Base-by-base conservation (phyloP, 768 basidiomycete species). In the Lactarius sp. region DNA sequence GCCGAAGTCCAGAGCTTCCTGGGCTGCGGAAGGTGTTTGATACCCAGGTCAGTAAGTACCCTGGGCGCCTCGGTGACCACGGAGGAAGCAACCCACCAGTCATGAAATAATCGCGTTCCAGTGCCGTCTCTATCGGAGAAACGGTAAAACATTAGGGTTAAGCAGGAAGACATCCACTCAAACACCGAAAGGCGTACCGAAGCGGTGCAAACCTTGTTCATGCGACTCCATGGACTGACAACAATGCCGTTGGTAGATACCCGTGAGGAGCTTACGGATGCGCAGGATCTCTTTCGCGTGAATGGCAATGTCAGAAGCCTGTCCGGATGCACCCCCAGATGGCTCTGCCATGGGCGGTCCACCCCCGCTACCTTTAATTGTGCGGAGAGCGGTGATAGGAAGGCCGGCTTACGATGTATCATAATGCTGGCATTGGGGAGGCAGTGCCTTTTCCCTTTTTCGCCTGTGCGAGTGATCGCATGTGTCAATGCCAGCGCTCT, bases 31-130 rank as follows among this genome's bases (percentile, higher is more conserved):
- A 52, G 65, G 55, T 54, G 58, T 61, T 68, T 36, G 68, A 70
- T 69, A 51, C 22, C 37, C n/a, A 63, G 56, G 65, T 44, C 60
- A 60, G 68, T 33, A 69, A 56, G 68, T 10, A 10, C 10, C 22
- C 66, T 33, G 49, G 4, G 47, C 44, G 52, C 44, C 33, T 53
- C 58, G 57, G 62, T 52, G 52, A 41, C 52, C 66, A 73, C 73
- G 61, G 54, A 59, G 56, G 46, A 41, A 65, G 41, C 7, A 22
- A 61, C 74, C 67, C 67, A 87, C 89, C 87, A 64, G 94, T 96
- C 91, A 98, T 89, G 75, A 93, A 98, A 75, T 95, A 95, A 75
- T 98, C 94, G 65, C 94, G 82, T 77, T 98, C 94, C 68, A 98
- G 77, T 44, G 94, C 94, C 64, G 79, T 87, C 75, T 92, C 94